Conservation (phyloP, 2,329 filamentous ascomycete species). For the Sphaerulina musiva region DNA sequence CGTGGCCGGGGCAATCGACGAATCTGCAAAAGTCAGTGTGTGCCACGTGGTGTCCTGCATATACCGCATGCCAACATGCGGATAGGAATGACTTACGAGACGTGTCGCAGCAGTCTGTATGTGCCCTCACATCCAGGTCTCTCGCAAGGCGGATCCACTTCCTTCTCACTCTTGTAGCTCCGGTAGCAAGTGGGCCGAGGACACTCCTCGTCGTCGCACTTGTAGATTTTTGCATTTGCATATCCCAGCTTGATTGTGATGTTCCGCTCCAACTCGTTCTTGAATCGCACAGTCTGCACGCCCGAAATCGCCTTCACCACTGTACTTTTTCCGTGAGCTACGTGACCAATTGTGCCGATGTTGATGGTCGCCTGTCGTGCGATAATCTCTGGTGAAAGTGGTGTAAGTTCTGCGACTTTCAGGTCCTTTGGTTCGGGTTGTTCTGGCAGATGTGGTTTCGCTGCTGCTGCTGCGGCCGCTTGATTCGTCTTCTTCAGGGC, state of each 20-base stretch:
- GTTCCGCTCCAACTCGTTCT: slow-evolving; percentile 98
- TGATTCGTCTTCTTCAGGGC: slow-evolving; percentile 72
- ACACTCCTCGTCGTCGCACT: slow-evolving; percentile 88
- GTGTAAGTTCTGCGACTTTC: slow-evolving; percentile 71
- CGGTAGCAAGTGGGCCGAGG: slow-evolving; percentile 91
- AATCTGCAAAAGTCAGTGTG: slow-evolving; percentile 49
- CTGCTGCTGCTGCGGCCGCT: slow-evolving; percentile 49
- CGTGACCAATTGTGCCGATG: slow-evolving; percentile 98
- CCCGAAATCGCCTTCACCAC: slow-evolving; percentile 99
- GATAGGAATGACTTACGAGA: slow-evolving; percentile 62
- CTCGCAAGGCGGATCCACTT: slow-evolving; percentile 93
- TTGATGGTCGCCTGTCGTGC: slow-evolving; percentile 97
- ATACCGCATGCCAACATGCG: background rate
- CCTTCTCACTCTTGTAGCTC: slow-evolving; percentile 98
- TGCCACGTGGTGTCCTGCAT: background rate
- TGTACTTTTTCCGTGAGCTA: slow-evolving; percentile 99
- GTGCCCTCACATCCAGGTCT: slow-evolving; percentile 81
- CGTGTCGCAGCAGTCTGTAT: slow-evolving; percentile 83
- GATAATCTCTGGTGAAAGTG: slow-evolving; percentile 93
- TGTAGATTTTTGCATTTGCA: slow-evolving; percentile 98
- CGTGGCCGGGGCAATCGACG: slow-evolving; percentile 98
- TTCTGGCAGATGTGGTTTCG: slow-evolving; percentile 66
- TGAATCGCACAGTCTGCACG: slow-evolving; percentile 97
- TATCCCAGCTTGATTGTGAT: slow-evolving; percentile 99
- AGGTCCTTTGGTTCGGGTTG: slow-evolving; percentile 90